Conservation (phyloP, 352 stramenopile genomes). For the Blastocystis sp. region DNA sequence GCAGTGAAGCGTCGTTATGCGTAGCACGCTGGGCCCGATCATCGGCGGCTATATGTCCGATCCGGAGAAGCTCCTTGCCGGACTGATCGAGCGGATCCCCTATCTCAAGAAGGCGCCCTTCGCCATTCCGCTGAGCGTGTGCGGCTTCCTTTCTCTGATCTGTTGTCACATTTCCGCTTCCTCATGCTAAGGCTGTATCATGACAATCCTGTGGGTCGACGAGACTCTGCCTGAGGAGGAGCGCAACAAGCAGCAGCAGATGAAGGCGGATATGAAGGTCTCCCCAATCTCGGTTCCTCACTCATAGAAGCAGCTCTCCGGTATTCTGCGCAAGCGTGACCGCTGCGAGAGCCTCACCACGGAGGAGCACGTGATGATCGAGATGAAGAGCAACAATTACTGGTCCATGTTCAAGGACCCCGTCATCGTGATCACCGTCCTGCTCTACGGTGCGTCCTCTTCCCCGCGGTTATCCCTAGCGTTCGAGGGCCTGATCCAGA, state of each 20-base stretch:
- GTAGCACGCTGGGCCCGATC: constrained; percentile 41
- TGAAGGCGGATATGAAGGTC: constrained; percentile 41
- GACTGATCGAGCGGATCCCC: constrained; percentile 36
- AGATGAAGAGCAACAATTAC: constrained; percentile 67
- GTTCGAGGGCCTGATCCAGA: constrained; percentile 49
- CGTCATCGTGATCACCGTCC: constrained; percentile 45
- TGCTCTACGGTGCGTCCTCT: constrained; percentile 20
- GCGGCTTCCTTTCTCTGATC: constrained; percentile 23
- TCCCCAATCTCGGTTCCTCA: neutral
- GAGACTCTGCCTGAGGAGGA: constrained; percentile 53
- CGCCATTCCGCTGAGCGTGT: constrained; percentile 20
- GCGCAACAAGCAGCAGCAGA: constrained; percentile 13
- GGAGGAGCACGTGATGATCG: constrained; percentile 58
- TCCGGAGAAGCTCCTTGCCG: constrained; percentile 32
- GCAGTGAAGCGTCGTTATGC: neutral
- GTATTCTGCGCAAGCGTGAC: constrained; percentile 53
- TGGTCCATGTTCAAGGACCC: constrained; percentile 59
- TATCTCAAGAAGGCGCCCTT: constrained; percentile 55
- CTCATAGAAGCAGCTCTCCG: constrained; percentile 15
- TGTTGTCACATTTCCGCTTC: neutral
- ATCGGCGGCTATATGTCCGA: constrained; percentile 60
- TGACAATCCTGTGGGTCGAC: constrained; percentile 30
- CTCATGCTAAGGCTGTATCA: neutral
- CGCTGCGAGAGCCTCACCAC: constrained; percentile 30
- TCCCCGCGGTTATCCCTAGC: constrained; percentile 8